Conservation (phyloP, 2,329 filamentous ascomycete species). For the Penicillium digitatum region DNA sequence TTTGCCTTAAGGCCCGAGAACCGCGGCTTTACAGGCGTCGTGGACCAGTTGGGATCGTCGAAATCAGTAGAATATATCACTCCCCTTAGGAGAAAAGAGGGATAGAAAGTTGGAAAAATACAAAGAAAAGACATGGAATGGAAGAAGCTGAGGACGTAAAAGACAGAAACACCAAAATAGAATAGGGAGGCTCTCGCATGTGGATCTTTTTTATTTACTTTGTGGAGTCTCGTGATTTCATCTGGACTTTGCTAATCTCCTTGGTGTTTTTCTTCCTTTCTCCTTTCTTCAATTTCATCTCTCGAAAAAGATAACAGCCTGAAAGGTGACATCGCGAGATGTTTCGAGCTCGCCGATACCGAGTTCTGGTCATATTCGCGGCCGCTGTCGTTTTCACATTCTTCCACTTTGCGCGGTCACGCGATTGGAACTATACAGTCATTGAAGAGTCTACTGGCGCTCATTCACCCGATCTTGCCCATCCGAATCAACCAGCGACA, state of each 20-base stretch:
- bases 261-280: slow-evolving; percentile 1
- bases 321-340: slow-evolving; percentile 31
- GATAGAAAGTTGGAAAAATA: background rate
- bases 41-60: too few relatives aligned
- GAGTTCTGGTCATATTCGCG: slow-evolving; percentile 45
- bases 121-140: background rate
- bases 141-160: background rate
- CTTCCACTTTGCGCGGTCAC: slow-evolving; percentile 50
- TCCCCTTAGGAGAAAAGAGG: background rate
- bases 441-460: slow-evolving; percentile 10
- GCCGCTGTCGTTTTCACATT: slow-evolving; percentile 44
- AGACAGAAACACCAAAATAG: background rate
- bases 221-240: slow-evolving; percentile 12
- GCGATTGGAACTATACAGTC: slow-evolving; percentile 32
- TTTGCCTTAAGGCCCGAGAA: background rate
- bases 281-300: background rate
- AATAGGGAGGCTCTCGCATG: slow-evolving; percentile 1
- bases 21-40: background rate
- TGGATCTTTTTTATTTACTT: slow-evolving; percentile 5
- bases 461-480: slow-evolving; percentile 4
- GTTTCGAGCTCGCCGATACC: slow-evolving; percentile 49
- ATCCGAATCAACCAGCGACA: slow-evolving; percentile 5
- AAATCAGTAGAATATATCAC: too few relatives aligned
- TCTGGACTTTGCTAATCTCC: slow-evolving; percentile 5
- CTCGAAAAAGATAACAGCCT: background rate